phyloP scores from a whole-genome alignment of 2,329 filamentous ascomycete species.

The Cladosporium sp. region DNA sequence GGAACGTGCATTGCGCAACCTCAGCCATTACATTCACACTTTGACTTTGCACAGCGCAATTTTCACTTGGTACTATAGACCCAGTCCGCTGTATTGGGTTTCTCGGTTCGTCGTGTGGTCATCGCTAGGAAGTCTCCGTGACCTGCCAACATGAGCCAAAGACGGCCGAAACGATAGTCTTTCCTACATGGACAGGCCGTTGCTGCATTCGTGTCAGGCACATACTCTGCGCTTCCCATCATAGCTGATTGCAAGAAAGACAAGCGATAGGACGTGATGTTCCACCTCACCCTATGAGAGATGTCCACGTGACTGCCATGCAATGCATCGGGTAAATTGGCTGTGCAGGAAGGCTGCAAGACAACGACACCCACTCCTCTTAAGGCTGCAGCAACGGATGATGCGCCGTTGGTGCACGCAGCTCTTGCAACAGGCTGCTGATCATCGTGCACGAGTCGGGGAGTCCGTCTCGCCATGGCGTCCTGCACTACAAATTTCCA shows the following conservation, averaged over 20 bases:
- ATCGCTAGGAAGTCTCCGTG: not conserved
- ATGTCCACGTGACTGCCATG: not conserved
- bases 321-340: not conserved
- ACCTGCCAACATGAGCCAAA: not conserved
- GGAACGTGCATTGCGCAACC: not conserved
- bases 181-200: not conserved
- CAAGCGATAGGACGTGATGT: conserved; percentile 1
- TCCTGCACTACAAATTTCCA: not conserved
- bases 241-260: not conserved
- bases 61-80: not conserved
- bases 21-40: not conserved
- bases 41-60: not conserved
- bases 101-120: not conserved
- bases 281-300: not conserved
- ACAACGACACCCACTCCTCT: not conserved
- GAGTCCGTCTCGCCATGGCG: not conserved
- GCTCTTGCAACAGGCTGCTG: not conserved
- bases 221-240: not conserved
- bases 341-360: not conserved
- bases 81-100: not conserved
- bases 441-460: not conserved
- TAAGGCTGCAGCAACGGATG: not conserved
- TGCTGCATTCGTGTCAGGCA: not conserved
- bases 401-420: not conserved
- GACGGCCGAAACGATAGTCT: conserved; percentile 2